A percentile compares a stretch with the other conserved stretches of the same genome.
Conservation (phyloP, 2,329 filamentous ascomycete genomes). For the Pyricularia grisea region DNA sequence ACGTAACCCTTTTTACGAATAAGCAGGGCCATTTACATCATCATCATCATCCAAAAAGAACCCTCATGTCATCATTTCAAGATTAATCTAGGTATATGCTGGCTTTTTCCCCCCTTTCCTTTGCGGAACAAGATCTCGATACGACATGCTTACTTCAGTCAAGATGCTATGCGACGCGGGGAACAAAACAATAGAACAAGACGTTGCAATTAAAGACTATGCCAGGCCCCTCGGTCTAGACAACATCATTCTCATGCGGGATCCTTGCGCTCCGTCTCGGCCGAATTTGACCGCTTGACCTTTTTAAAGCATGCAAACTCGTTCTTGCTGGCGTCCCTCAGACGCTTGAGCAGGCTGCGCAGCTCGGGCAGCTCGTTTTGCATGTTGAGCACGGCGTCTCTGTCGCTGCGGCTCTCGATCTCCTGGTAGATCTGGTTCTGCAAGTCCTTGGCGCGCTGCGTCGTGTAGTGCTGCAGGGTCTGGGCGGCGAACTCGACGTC, state of each 20-base stretch:
- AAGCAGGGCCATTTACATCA: background rate
- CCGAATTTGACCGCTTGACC: conserved; percentile 32
- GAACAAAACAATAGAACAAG: background rate
- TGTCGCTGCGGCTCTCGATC: conserved; percentile 80
- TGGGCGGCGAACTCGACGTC: conserved; percentile 97
- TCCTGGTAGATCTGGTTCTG: conserved; percentile 85
- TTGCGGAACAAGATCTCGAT: background rate
- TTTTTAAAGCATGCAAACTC: conserved; percentile 84
- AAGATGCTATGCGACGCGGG: background rate
- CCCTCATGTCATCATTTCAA: background rate
- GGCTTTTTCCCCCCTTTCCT: background rate
- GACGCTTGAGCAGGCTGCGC: conserved; percentile 73
- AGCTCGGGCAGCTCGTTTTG: conserved; percentile 87
- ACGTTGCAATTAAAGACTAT: background rate
- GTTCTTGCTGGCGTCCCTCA: conserved; percentile 71
- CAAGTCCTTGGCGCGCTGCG: conserved; percentile 67
- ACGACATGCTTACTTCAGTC: background rate
- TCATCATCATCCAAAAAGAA: background rate
- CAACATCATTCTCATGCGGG: background rate
- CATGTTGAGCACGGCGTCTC: conserved; percentile 67
- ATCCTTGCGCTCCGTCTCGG: background rate
- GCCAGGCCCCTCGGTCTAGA: background rate
- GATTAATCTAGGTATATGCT: background rate
- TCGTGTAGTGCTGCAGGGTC: conserved; percentile 83
- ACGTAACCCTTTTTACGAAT: too few species aligned